These are phyloP conservation scores for Aspergillus sp. DNA, from an alignment of 2,329 filamentous ascomycete species.

Conservation along the genomic window DNA sequence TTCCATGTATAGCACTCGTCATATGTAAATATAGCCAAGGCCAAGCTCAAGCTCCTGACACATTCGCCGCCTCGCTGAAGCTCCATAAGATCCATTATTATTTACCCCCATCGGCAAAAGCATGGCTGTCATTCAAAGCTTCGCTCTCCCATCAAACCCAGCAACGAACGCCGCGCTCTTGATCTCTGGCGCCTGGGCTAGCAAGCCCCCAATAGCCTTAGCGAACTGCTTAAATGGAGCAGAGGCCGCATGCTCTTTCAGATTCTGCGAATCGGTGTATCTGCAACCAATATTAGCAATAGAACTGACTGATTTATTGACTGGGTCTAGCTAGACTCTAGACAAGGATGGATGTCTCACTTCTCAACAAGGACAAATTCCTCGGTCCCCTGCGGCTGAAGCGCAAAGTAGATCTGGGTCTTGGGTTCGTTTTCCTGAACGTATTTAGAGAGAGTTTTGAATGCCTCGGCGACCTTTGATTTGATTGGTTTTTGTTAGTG, in stretches of 20 bases:
- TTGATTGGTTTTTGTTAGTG: too few species aligned
- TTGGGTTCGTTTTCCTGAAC: constrained; percentile 19
- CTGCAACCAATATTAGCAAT: constrained; percentile 2
- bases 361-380: constrained; percentile 23
- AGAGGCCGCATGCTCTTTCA: constrained; percentile 17
- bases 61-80: too few species aligned
- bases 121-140: constrained; percentile 10
- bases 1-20: too few species aligned
- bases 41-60: too few species aligned
- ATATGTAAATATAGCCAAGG: too few species aligned
- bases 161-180: constrained; percentile 15
- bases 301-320: not conserved
- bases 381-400: constrained; percentile 16
- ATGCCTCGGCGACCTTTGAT: constrained; percentile 13
- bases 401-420: constrained; percentile 22
- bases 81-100: not conserved
- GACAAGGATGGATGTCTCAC: constrained; percentile 2
- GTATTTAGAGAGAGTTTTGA: constrained; percentile 18
- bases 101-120: not conserved
- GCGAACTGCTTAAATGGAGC: constrained; percentile 19
- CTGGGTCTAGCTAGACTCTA: too few species aligned
- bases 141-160: constrained; percentile 20
- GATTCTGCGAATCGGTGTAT: constrained; percentile 18
- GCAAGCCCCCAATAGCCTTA: constrained; percentile 11
- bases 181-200: constrained; percentile 18